phyloP scores from a whole-genome alignment of 306 rosid species.

The Astragalus glycyphyllos region DNA sequence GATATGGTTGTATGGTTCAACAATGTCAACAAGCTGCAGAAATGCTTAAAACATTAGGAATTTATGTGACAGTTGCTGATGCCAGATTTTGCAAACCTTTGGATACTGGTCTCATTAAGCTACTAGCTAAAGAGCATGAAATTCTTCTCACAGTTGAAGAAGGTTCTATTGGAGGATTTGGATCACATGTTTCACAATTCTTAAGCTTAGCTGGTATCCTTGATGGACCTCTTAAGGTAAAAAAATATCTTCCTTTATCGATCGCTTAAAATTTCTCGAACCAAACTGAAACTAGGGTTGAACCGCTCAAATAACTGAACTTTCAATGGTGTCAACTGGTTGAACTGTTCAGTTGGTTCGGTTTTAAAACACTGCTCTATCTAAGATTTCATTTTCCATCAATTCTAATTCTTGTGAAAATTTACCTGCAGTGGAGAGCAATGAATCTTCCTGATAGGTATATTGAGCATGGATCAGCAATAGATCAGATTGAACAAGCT shows the following conservation, averaged over 20 bases:
- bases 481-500: slow-evolving; percentile 71
- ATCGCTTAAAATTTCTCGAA: no score
- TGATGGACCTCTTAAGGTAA: slow-evolving; percentile 86
- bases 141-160: slow-evolving; percentile 82
- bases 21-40: slow-evolving; percentile 73
- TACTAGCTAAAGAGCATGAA: slow-evolving; percentile 79
- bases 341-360: no score
- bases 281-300: no score
- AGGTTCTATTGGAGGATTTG: slow-evolving; percentile 95
- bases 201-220: slow-evolving; percentile 77
- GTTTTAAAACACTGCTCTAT: no score
- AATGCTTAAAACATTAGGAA: slow-evolving; percentile 55
- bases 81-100: slow-evolving; percentile 96
- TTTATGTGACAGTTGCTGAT: slow-evolving; percentile 82
- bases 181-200: slow-evolving; percentile 87
- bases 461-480: slow-evolving; percentile 84
- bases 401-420: background rate
- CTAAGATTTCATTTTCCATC: background rate
- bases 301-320: no score
- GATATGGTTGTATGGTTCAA: slow-evolving; percentile 80
- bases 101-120: slow-evolving; percentile 70
- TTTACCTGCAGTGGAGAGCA: slow-evolving; percentile 71
- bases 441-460: slow-evolving; percentile 95
- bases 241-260: slow-evolving; percentile 1
- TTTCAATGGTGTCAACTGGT: no score